Conservation (phyloP, 768 basidiomycete species). For the Kwoniella mangroviensis region DNA sequence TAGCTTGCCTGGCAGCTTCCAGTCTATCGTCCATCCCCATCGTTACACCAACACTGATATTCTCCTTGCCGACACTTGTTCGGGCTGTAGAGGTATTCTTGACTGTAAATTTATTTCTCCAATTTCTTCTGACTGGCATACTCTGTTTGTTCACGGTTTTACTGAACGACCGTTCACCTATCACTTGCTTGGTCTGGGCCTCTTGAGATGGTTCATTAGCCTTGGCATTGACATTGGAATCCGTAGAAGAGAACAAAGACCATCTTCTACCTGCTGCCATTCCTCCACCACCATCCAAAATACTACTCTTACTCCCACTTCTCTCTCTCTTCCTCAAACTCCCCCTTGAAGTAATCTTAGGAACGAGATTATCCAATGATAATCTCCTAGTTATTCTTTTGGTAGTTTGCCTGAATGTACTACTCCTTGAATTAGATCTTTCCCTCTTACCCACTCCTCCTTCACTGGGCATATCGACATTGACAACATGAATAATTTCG, state of each 20-base stretch:
- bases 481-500: background rate
- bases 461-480: background rate
- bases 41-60: constrained; percentile 14
- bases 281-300: background rate
- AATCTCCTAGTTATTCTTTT: constrained; percentile 20
- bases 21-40: background rate
- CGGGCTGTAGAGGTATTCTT: constrained; percentile 3
- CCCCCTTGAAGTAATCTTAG: constrained; percentile 13
- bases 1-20: constrained; percentile 12
- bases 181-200: background rate
- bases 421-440: constrained; percentile 10
- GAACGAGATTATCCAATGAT: constrained; percentile 22
- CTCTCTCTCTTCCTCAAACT: constrained; percentile 22
- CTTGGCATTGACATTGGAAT: background rate
- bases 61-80: background rate
- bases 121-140: constrained; percentile 25
- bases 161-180: too few relatives aligned
- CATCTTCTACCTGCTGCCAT: constrained; percentile 12
- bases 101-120: constrained; percentile 30
- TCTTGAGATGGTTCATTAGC: background rate
- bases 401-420: background rate
- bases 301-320: background rate
- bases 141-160: constrained; percentile 5
- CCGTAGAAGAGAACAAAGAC: constrained; percentile 3
- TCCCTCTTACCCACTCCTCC: background rate